phyloP scores from a whole-genome alignment of 2,329 filamentous ascomycete genomes.

The Venturia oleaginea region DNA sequence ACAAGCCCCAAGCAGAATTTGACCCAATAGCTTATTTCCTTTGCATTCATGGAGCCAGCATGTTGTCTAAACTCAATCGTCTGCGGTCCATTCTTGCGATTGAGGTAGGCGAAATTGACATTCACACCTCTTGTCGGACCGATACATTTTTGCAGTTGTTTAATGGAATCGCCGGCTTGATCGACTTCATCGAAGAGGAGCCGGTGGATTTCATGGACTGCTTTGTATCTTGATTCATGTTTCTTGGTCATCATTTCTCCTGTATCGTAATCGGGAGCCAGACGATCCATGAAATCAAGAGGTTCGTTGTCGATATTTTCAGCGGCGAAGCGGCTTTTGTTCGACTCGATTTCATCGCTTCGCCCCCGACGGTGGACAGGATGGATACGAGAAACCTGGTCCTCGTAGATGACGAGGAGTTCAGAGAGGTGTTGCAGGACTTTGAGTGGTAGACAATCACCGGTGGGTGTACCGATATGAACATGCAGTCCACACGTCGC shows the following conservation, averaged over 20 bases:
- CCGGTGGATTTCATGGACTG: constrained; percentile 13
- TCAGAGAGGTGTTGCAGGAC: constrained; percentile 19
- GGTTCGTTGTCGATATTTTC: constrained; percentile 14
- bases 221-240: constrained; percentile 7
- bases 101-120: constrained; percentile 16
- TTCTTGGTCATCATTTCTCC: background rate
- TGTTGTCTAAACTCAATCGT: constrained; percentile 19
- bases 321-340: constrained; percentile 10
- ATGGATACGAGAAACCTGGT: constrained; percentile 16
- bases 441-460: constrained; percentile 14
- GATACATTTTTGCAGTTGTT: constrained; percentile 10
- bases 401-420: constrained; percentile 19
- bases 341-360: constrained; percentile 7
- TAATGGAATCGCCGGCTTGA: background rate
- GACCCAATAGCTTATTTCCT: constrained; percentile 16
- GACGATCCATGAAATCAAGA: background rate
- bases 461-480: constrained; percentile 19
- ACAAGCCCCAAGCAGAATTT: constrained; percentile 16
- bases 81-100: constrained; percentile 10
- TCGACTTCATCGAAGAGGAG: constrained; percentile 15
- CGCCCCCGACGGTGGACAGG: constrained; percentile 13
- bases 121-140: constrained; percentile 9
- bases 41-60: constrained; percentile 13
- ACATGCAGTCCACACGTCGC: constrained; percentile 19
- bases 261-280: background rate